Evolutionary conservation across 495 filamentous ascomycete species (phyloP).

Genomic region (Hypoxylon rickii): DNA sequence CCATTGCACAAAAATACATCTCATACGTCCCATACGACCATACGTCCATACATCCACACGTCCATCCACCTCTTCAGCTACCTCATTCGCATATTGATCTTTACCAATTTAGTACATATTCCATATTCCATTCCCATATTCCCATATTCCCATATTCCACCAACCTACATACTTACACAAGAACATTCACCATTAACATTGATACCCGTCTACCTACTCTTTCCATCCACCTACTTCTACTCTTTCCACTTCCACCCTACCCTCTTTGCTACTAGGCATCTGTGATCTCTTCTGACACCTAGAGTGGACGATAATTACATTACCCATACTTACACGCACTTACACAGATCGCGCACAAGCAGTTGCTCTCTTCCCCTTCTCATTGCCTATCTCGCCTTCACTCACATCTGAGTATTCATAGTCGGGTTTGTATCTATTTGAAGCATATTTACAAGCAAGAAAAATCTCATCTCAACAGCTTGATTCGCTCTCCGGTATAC

Average conservation of each 20-base stretch:
- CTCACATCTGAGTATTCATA: not conserved
- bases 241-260: not conserved
- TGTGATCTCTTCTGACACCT: too few relatives aligned
- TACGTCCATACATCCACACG: not conserved
- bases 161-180: not conserved
- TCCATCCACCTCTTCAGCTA: not conserved
- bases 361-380: not conserved
- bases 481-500: not conserved
- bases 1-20: too few relatives aligned
- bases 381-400: not conserved
- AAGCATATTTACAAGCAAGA: not conserved
- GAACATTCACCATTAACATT: too few relatives aligned
- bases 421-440: not conserved
- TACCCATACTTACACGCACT: not conserved
- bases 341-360: not conserved
- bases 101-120: too few relatives aligned
- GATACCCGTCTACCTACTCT: not conserved
- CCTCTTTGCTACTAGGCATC: too few relatives aligned
- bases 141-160: not conserved
- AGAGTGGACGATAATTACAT: too few relatives aligned
- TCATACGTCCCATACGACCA: not conserved
- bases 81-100: too few relatives aligned
- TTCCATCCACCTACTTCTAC: not conserved
- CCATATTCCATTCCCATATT: too few relatives aligned
- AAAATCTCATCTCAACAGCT: too few relatives aligned